These are phyloP conservation scores for Westerdykella sp. DNA, from an alignment of 2,329 filamentous ascomycete species.

Conservation along the genomic window DNA sequence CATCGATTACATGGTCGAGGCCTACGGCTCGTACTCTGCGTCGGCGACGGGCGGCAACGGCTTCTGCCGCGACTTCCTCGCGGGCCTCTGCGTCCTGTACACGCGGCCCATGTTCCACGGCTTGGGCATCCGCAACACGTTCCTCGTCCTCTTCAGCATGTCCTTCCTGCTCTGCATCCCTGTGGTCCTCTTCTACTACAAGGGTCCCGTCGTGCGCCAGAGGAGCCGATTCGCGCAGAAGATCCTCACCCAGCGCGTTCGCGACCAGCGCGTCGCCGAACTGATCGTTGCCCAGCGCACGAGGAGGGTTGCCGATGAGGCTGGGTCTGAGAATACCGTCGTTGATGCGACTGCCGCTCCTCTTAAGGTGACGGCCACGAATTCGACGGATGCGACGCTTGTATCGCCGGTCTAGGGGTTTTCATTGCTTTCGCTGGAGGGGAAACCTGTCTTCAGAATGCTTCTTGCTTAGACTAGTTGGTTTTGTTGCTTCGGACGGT, in stretches of 20 bases:
- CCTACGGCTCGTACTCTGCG: conserved; percentile 66
- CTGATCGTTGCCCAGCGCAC: too few species aligned
- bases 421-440: too few species aligned
- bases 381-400: not conserved
- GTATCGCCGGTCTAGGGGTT: too few species aligned
- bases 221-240: conserved; percentile 23
- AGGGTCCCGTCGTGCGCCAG: conserved; percentile 47
- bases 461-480: too few species aligned
- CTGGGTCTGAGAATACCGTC: too few species aligned
- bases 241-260: conserved; percentile 6
- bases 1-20: conserved; percentile 71
- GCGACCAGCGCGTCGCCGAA: too few species aligned
- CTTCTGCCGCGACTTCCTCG: conserved; percentile 66
- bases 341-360: too few species aligned
- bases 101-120: conserved; percentile 35
- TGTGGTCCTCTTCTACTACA: conserved; percentile 49
- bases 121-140: conserved; percentile 9
- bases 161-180: conserved; percentile 44
- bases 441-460: too few species aligned
- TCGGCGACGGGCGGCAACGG: conserved; percentile 73
- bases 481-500: too few species aligned
- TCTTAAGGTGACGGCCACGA: too few species aligned
- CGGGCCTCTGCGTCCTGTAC: conserved; percentile 60
- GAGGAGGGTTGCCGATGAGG: too few species aligned
- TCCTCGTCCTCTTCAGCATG: conserved; percentile 41